Base-by-base conservation (phyloP, 495 filamentous ascomycete genomes). In the Tetracladium marchalianum region DNA sequence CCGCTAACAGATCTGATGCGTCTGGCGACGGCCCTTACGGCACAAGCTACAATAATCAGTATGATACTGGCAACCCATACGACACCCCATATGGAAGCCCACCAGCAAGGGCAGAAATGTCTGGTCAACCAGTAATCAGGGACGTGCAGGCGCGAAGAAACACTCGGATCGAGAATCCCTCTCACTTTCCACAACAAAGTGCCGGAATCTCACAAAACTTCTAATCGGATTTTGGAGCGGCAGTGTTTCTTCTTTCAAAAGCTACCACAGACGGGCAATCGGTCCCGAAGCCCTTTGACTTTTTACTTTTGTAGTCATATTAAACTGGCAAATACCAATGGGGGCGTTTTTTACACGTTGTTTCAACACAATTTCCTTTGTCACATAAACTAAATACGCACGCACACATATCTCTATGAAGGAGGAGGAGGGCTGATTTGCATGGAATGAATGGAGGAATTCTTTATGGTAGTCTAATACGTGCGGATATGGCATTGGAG, bases 121-220 rank as follows among this genome's bases (percentile, higher is more conserved):
- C 66, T 31, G 73, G 62, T 17, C 78, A 82, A 51, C 92, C 92
- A 2, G 82, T 98, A 22, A 95, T 98, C 39, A 76, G 90, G n/a
- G 92, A 97, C 62, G 88, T 95, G 31, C 79, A 80, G 51, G 92
- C 92, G 1, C 72, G 92, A 51, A 75, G 92, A 46, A 95, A 95
- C 60, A 96, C 92, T 16, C 78, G 88, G 38, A 96, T 98, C 41
- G 87, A 97, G 62, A 95, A 85, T 58, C 84, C 88, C 1, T 67
- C 75, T 27, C 81, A 93, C 33, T 90, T 85, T 54, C 89, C 88
- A 10, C 84, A 90, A 60, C 87, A 92, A 70, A 94, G 85, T 56
- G 86, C 88, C 24, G 92, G 92, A 41, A 98, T 98, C 58, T 87
- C 92, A n/a, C 92, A 96, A 61, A 98, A 98, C 56, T 98, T 98